Conservation (phyloP, 495 filamentous ascomycete species). For the Aspergillus wentii region DNA sequence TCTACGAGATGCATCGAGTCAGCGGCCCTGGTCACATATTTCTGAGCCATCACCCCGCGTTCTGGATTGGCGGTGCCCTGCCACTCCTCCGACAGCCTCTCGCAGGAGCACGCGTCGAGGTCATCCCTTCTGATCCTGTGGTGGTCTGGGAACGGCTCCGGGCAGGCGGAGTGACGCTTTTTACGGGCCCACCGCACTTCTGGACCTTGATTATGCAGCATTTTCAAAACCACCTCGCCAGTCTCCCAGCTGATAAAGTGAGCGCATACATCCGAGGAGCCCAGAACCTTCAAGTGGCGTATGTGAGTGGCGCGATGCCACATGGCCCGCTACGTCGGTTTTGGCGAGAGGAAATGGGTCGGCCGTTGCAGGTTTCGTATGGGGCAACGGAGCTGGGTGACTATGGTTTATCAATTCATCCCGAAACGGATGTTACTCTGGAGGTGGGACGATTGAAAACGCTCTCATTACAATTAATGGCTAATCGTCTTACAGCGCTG, state of each 20-base stretch:
- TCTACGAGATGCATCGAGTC: too few relatives aligned
- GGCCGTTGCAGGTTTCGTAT: neutral
- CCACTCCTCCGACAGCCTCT: neutral
- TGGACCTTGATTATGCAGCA: neutral
- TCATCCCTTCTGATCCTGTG: neutral
- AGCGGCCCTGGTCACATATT: neutral
- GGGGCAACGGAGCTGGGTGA: slow-evolving; percentile 1
- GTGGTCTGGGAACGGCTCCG: slow-evolving; percentile 2
- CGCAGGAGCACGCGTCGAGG: neutral
- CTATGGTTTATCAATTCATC: neutral
- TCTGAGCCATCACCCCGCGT: slow-evolving; percentile 2
- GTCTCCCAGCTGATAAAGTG: neutral
- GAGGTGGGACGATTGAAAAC: neutral
- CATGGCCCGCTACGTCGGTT: too few relatives aligned
- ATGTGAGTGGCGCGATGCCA: too few relatives aligned
- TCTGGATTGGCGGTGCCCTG: slow-evolving; percentile 1
- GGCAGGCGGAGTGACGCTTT: neutral
- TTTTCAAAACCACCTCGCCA: neutral
- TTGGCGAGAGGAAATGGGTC: slow-evolving; percentile 3
- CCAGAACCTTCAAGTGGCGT: too few relatives aligned
- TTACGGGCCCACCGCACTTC: neutral
- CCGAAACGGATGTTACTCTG: neutral
- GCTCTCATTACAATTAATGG: neutral
- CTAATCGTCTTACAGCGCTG: slow-evolving; percentile 5
- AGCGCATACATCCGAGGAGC: too few relatives aligned